phyloP scores from a whole-genome alignment of 345 rosid genomes.

The Syzygium grande region DNA sequence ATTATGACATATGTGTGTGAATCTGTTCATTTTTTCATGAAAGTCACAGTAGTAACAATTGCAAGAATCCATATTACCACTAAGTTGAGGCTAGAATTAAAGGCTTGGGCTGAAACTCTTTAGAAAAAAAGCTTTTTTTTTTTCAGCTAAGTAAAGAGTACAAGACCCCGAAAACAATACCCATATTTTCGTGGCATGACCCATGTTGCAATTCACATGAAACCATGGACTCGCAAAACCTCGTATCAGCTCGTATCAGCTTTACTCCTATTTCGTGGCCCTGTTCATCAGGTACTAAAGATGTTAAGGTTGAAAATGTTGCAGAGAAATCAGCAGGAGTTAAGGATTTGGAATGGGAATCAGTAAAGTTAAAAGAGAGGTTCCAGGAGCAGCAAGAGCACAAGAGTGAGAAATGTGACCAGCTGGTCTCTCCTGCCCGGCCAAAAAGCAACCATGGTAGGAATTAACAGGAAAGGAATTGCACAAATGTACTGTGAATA shows the following conservation, averaged over 20 bases:
- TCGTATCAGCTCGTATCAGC: too few species aligned
- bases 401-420: neutral
- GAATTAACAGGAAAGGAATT: neutral
- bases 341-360: neutral
- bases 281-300: neutral
- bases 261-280: neutral
- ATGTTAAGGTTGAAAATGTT: neutral
- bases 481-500: neutral
- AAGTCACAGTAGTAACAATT: neutral
- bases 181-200: neutral
- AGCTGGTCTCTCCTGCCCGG: neutral
- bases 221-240: neutral
- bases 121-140: neutral
- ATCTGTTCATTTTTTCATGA: neutral
- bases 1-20: neutral
- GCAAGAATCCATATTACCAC: neutral
- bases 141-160: neutral
- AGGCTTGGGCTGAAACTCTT: neutral
- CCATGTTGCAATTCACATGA: neutral
- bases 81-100: neutral
- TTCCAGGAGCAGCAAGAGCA: neutral
- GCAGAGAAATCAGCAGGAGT: neutral
- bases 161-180: neutral
- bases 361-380: neutral
- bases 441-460: neutral